Conservation (phyloP, 148 eudicot genomes). For the Chenopodium formosanum region DNA sequence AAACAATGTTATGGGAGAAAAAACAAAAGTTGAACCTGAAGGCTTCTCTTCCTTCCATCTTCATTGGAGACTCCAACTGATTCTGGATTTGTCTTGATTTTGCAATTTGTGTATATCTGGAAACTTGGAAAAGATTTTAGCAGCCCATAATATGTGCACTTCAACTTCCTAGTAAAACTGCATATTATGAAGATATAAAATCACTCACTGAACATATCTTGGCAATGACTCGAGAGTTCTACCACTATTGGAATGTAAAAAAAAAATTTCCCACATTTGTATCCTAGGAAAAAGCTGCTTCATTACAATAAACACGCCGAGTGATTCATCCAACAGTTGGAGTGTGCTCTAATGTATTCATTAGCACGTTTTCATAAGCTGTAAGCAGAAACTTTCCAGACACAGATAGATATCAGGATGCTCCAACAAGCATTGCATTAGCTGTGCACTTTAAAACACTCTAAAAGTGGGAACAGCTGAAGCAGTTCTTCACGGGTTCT, state of each 20-base stretch:
- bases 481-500: conserved; percentile 76
- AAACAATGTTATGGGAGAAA: neutral
- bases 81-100: neutral
- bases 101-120: neutral
- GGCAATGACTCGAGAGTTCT: neutral
- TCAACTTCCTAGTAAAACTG: neutral
- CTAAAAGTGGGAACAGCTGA: conserved; percentile 61
- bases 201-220: neutral
- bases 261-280: neutral
- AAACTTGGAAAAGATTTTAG: neutral
- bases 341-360: neutral
- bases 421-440: conserved; percentile 23
- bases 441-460: conserved; percentile 93
- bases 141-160: neutral
- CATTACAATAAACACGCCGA: neutral
- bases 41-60: neutral
- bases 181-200: neutral
- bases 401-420: neutral
- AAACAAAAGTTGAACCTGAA: neutral
- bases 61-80: neutral
- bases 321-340: neutral
- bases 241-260: neutral
- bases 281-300: neutral
- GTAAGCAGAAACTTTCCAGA: neutral
- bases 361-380: neutral